Conservation (phyloP, 768 basidiomycete species). For the Obba rivulosa region DNA sequence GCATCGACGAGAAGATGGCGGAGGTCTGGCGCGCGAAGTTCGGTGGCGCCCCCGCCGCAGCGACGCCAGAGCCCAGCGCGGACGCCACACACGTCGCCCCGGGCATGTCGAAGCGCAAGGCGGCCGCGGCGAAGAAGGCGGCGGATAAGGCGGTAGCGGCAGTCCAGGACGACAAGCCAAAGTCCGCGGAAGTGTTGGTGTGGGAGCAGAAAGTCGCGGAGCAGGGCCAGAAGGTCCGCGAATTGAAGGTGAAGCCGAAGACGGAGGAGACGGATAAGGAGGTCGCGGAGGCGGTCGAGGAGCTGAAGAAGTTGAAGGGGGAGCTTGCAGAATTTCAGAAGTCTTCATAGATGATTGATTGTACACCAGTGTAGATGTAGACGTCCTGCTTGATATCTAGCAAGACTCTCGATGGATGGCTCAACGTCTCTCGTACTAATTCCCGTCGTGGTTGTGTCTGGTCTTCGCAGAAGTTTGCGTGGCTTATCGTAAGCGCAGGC, state of each 20-base stretch:
- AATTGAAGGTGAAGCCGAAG: slow-evolving; percentile 63
- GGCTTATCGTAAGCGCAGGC: too few relatives aligned
- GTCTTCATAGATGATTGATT: neutral
- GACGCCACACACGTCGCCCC: slow-evolving; percentile 39
- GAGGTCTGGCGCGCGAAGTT: slow-evolving; percentile 79
- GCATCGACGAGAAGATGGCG: slow-evolving; percentile 87
- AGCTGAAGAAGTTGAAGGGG: slow-evolving; percentile 60
- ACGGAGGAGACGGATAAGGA: slow-evolving; percentile 56
- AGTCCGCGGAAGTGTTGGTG: slow-evolving; percentile 65
- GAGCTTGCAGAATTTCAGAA: slow-evolving; percentile 38
- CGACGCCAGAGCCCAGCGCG: slow-evolving; percentile 31
- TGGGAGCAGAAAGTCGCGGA: slow-evolving; percentile 70
- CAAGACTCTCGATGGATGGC: too few relatives aligned
- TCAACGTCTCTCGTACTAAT: too few relatives aligned
- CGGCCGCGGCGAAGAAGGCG: slow-evolving; percentile 36
- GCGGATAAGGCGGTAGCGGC: slow-evolving; percentile 40
- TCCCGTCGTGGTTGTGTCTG: too few relatives aligned
- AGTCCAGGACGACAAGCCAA: slow-evolving; percentile 43
- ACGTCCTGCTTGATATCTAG: too few relatives aligned
- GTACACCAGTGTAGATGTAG: too few relatives aligned
- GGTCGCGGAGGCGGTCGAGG: slow-evolving; percentile 54
- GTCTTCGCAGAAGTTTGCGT: too few relatives aligned
- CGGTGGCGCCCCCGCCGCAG: slow-evolving; percentile 50
- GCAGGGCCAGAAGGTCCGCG: slow-evolving; percentile 71
- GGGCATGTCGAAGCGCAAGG: slow-evolving; percentile 51